Evolutionary conservation across 1,284 basidiomycete species (phyloP), one percentile per base, ranked within the genome.

Genomic region (Stereum hirsutum): DNA sequence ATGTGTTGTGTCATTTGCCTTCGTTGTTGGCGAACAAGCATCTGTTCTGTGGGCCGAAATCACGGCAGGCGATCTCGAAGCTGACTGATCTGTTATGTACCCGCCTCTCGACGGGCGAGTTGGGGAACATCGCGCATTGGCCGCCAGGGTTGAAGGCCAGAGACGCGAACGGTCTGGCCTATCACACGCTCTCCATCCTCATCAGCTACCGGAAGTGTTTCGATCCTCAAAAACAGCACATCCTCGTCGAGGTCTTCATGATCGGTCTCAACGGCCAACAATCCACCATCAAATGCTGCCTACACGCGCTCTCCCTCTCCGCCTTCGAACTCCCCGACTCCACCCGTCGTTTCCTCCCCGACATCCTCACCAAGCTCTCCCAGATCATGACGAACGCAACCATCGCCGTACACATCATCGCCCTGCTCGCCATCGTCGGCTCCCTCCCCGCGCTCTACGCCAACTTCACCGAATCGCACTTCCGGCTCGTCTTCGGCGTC

Each of bases 1-100:
- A 96, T 56, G 71, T 95, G 4, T 71, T 99, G 2, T 90, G 88
- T 57, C 89, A 95, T 62, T 72, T 99, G 1, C 94, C 96, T 0
- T 73, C 82, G 17, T 94, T 99, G 60, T 74, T 99, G 3, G 72
- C 86, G 42, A 99, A 99, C 74, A 98, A 97, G 63, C 92, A 98
- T 57, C 75, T 97, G 44, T 94, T 97, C 63, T 97, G 94, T 57
- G 96, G 96, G 0, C 88, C 87, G 0, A 79, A 81, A 42, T 83
- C 88, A 10, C 72, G 81, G 12, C 63, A 61, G 10, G 74, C 81
- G 17, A 75, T 96, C 17, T 66, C 78, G 8, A 70, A 67, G 39
- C 63, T 99, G 31, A 67, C 92, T 24, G 69, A 70, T 7, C 61
- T 74, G n/a, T 65, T 98, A 7, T 90, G 88, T 61, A 68, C 72